Evolutionary conservation across 495 filamentous ascomycete genomes (phyloP).

Genomic region (Pyrenopolyporus hunteri): DNA sequence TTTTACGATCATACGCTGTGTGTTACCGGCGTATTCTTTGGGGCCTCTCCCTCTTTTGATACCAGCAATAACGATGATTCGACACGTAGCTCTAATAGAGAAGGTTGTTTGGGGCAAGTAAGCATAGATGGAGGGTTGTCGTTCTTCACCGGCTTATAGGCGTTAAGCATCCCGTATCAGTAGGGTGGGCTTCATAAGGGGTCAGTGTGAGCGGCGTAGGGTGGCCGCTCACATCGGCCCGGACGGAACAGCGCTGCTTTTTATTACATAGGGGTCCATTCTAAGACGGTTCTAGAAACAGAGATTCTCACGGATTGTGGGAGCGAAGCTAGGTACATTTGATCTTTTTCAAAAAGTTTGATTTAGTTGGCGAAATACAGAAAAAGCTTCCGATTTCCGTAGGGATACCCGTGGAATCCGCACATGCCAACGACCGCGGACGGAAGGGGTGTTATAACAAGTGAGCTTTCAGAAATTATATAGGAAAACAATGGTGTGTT

Average conservation of each 20-base stretch:
- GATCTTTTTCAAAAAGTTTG: background rate
- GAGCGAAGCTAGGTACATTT: constrained; percentile 2
- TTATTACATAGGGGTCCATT: background rate
- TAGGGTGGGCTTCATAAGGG: constrained; percentile 2
- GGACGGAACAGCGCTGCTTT: constrained; percentile 1
- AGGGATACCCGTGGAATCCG: too few species aligned
- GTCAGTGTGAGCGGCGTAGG: background rate
- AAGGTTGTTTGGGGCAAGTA: constrained; percentile 1
- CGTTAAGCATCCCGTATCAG: background rate
- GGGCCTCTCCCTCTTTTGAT: constrained; percentile 23
- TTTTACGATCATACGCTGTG: constrained; percentile 5
- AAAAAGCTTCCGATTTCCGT: background rate
- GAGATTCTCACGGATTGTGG: background rate
- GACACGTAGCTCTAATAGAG: constrained; percentile 5
- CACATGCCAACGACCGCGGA: too few species aligned
- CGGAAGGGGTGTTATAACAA: too few species aligned
- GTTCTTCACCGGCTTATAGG: background rate
- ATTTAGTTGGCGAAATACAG: background rate
- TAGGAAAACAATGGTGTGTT: too few species aligned
- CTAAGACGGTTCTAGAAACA: constrained; percentile 7
- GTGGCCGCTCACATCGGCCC: background rate
- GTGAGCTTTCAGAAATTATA: too few species aligned
- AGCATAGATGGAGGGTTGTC: constrained; percentile 1
- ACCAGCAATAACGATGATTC: constrained; percentile 12
- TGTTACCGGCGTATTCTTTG: constrained; percentile 6